Percentiles rank a stretch among this genome's conserved stretches.
phyloP scores from a whole-genome alignment of 371 early-diverging fungal genomes.

The Apophysomyces trapeziformis region DNA sequence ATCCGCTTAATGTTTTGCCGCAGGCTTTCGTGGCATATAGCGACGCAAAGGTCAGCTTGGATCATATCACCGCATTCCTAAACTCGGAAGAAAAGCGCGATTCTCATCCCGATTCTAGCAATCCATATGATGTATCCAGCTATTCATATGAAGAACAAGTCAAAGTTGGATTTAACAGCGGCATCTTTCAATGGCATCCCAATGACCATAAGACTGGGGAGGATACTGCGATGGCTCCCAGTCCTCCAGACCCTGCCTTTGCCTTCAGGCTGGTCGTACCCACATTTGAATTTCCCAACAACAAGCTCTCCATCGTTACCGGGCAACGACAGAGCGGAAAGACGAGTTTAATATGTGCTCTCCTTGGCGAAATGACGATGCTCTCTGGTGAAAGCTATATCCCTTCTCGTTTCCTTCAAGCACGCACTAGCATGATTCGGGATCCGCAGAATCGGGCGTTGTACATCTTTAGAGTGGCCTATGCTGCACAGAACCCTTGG shows the following conservation, averaged over 20 bases:
- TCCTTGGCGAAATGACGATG: conserved; percentile 68
- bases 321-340: conserved; percentile 73
- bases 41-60: conserved; percentile 61
- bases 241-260: neutral
- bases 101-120: conserved; percentile 19
- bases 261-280: conserved; percentile 30
- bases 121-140: neutral
- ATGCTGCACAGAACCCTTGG: conserved; percentile 83
- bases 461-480: conserved; percentile 56
- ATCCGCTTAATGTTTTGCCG: conserved; percentile 67
- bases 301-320: conserved; percentile 61
- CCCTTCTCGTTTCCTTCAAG: conserved; percentile 37
- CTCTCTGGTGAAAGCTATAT: conserved; percentile 46
- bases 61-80: conserved; percentile 58
- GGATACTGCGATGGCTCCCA: neutral
- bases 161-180: conserved; percentile 26
- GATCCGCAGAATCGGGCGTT: conserved; percentile 19
- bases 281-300: conserved; percentile 56
- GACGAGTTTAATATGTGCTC: conserved; percentile 65
- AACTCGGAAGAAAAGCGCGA: conserved; percentile 28
- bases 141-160: conserved; percentile 22
- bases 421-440: conserved; percentile 21
- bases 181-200: conserved; percentile 31
- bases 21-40: conserved; percentile 62
- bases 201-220: conserved; percentile 1